A percentile compares a stretch with the other conserved stretches of the same genome.
Conservation (phyloP, 768 basidiomycete species). For the Termitomyces bulborhizus region DNA sequence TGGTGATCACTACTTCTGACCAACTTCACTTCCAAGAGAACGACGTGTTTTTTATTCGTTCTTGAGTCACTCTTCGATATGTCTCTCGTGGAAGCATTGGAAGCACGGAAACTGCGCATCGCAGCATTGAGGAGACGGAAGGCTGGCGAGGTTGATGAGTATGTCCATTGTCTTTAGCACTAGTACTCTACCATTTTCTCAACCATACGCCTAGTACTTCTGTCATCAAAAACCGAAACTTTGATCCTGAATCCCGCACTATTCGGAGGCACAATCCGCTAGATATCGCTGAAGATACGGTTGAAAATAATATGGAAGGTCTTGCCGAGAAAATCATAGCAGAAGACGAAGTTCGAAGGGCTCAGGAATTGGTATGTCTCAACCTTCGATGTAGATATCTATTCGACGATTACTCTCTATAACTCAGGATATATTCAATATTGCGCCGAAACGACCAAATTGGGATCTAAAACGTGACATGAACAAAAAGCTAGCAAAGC, state of each 20-base stretch:
- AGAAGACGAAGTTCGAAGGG: conserved; percentile 80
- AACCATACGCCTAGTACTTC: conserved; percentile 29
- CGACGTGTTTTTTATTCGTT: background rate
- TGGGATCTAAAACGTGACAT: conserved; percentile 96
- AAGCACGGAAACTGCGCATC: conserved; percentile 76
- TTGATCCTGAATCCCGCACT: conserved; percentile 83
- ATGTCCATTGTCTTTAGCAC: conserved; percentile 5
- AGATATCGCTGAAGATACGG: conserved; percentile 72
- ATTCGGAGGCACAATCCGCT: conserved; percentile 55
- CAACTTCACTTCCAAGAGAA: background rate
- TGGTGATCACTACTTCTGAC: background rate
- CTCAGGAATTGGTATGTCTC: conserved; percentile 76
- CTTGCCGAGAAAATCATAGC: conserved; percentile 78
- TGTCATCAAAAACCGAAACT: conserved; percentile 71
- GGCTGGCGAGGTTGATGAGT: conserved; percentile 49
- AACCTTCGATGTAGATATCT: background rate
- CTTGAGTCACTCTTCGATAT: conserved; percentile 14
- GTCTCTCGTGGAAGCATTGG: conserved; percentile 71
- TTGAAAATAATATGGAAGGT: conserved; percentile 81
- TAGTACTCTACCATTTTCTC: background rate
- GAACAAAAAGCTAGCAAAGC: conserved; percentile 80
- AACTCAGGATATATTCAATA: conserved; percentile 88
- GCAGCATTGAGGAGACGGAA: conserved; percentile 72
- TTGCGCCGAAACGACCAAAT: conserved; percentile 94
- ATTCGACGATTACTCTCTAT: background rate